phyloP scores from a whole-genome alignment of 495 filamentous ascomycete species.

The Penicillium cinerascens region DNA sequence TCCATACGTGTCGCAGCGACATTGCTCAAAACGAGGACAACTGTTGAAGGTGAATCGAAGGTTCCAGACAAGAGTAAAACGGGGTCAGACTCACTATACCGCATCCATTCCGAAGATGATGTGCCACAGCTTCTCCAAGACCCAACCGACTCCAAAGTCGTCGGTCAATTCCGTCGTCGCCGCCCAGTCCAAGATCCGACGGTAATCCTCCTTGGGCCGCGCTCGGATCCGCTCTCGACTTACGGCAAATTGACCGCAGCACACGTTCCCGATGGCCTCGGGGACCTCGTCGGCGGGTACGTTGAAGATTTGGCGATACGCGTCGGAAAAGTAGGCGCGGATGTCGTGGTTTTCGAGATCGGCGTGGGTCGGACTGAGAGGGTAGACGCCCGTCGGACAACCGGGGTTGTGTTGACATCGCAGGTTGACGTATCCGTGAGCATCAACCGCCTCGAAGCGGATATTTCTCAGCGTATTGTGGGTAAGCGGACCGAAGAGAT shows the following conservation, averaged over 20 bases:
- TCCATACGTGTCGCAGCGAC: constrained; percentile 41
- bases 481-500: constrained; percentile 37
- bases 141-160: constrained; percentile 41
- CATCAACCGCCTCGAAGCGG: constrained; percentile 36
- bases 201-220: constrained; percentile 41
- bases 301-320: constrained; percentile 34
- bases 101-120: constrained; percentile 39
- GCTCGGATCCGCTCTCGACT: constrained; percentile 38
- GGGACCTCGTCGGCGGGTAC: constrained; percentile 30
- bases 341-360: constrained; percentile 38
- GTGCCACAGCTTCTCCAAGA: constrained; percentile 44
- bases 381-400: constrained; percentile 33
- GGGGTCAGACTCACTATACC: constrained; percentile 29
- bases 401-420: constrained; percentile 39
- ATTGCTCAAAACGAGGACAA: constrained; percentile 41
- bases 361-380: constrained; percentile 25
- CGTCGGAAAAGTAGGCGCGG: constrained; percentile 31
- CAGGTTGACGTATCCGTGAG: constrained; percentile 39
- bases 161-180: constrained; percentile 30
- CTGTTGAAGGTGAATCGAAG: constrained; percentile 13
- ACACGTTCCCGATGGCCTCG: constrained; percentile 39
- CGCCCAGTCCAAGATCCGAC: constrained; percentile 43
- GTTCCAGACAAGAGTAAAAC: not conserved
- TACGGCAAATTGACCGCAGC: constrained; percentile 50
- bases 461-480: constrained; percentile 25